Conservation (phyloP, 1,284 basidiomycete genomes). For the Golubevia pallescens region DNA sequence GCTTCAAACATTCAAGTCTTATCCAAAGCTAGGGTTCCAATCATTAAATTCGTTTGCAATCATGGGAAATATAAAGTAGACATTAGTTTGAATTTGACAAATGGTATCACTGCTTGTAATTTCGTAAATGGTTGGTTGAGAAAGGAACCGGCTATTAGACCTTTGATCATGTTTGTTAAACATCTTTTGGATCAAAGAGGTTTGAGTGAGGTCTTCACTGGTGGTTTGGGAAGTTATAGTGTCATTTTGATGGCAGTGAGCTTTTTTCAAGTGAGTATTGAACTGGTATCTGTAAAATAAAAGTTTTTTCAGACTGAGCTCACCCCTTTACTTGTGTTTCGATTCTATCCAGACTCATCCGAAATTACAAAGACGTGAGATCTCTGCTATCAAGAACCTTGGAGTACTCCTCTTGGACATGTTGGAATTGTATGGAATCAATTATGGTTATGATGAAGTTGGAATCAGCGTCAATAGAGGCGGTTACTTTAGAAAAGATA, state of each 20-base stretch:
- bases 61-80: slow-evolving; percentile 67
- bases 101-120: slow-evolving; percentile 73
- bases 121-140: slow-evolving; percentile 82
- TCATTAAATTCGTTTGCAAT: slow-evolving; percentile 86
- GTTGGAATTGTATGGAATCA: slow-evolving; percentile 87
- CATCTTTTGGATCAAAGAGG: slow-evolving; percentile 84
- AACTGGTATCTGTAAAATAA: too few relatives aligned
- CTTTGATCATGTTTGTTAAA: slow-evolving; percentile 77
- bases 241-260: slow-evolving; percentile 91
- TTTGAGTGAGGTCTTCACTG: slow-evolving; percentile 97
- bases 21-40: slow-evolving; percentile 86
- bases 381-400: slow-evolving; percentile 83
- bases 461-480: slow-evolving; percentile 86
- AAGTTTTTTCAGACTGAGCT: background rate
- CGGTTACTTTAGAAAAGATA: slow-evolving; percentile 72
- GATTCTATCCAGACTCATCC: slow-evolving; percentile 77
- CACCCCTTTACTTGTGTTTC: background rate
- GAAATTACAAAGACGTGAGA: slow-evolving; percentile 84
- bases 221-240: slow-evolving; percentile 91
- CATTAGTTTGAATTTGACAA: slow-evolving; percentile 60
- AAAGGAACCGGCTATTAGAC: slow-evolving; percentile 76
- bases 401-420: slow-evolving; percentile 93
- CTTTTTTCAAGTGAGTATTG: slow-evolving; percentile 81
- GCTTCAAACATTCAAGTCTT: slow-evolving; percentile 77
- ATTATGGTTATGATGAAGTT: slow-evolving; percentile 39